Evolutionary conservation across 306 rosid genomes (phyloP), one percentile per base, ranked within the genome.

Genomic region (Medicago lupulina): DNA sequence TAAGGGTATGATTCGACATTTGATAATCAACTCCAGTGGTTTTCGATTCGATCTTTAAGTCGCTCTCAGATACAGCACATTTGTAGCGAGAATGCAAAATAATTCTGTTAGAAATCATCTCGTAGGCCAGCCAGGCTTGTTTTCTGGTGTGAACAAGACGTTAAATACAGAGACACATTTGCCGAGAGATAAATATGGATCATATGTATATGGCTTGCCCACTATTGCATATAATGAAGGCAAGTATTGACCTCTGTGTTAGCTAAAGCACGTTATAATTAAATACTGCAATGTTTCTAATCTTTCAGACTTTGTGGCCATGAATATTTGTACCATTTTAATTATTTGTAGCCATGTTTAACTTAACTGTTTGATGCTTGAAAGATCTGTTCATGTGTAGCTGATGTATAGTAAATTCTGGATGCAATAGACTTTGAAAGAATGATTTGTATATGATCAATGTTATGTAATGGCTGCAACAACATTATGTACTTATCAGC

Each of bases 171-270:
- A 66, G 63, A 46, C 11, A 15, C 44, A 49, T 41, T 55, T 41
- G 71, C 34, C 23, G n/a, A 31, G 75, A 53, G 79, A 74, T 67
- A 59, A 23, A 47, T 50, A 74, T 67, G 74, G 70, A 74, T 61
- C 79, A 47, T 50, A 46, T 19, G 66, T 36, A 38, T 47, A 66
- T 58, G 70, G 55, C 38, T 19, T 34, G 31, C 67, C 76, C 9
- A 11, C 21, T 58, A 51, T 14, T 74, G 14, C 79, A 67, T 47
- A 55, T 67, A 66, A 47, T 58, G 71, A 80, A 74, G 83, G 83
- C 47, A 80, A 80, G 83, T 80, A 80, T 69, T 69, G 16, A 47
- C 55, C 8, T 46, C 46, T 73, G 61, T 51, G 25, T 68, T 41
- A 68, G 17, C 11, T 17, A 55, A 28, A 67, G 50, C 50, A 43